phyloP scores from a whole-genome alignment of 2,329 filamentous ascomycete species.

The Pseudocercospora pini-densiflorae region DNA sequence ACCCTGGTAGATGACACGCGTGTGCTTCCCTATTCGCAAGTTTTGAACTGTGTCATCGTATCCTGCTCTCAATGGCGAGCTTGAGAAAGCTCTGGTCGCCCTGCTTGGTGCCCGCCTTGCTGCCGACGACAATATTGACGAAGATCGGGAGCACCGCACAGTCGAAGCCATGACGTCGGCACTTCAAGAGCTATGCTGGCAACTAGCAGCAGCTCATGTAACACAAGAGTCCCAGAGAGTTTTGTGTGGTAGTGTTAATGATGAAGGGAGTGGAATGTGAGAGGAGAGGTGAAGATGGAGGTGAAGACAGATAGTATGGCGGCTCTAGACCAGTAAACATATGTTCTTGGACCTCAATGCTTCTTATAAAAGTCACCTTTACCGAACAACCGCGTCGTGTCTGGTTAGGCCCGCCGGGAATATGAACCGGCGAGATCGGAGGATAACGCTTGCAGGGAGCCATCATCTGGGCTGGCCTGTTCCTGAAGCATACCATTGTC shows the following conservation, averaged over 20 bases:
- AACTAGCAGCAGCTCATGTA: background rate
- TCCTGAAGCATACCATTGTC: slow-evolving; percentile 4
- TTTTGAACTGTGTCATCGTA: slow-evolving; percentile 69
- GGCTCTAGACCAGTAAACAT: background rate
- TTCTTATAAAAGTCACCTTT: slow-evolving; percentile 16
- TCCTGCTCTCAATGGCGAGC: slow-evolving; percentile 37
- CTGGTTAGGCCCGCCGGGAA: slow-evolving; percentile 13
- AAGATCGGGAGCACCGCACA: slow-evolving; percentile 28
- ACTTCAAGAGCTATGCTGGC: background rate
- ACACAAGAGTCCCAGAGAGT: background rate
- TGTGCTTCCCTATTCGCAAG: slow-evolving; percentile 68
- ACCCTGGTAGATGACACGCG: slow-evolving; percentile 71
- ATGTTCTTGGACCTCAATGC: slow-evolving; percentile 10
- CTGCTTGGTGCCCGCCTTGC: slow-evolving; percentile 17
- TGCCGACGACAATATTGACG: slow-evolving; percentile 24
- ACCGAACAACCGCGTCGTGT: slow-evolving; percentile 21
- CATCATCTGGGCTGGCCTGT: slow-evolving; percentile 9
- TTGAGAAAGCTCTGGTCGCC: slow-evolving; percentile 35
- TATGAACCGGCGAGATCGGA: slow-evolving; percentile 18
- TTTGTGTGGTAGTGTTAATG: background rate
- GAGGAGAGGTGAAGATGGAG: background rate
- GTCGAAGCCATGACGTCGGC: slow-evolving; percentile 28
- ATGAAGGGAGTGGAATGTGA: background rate
- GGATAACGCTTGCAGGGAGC: background rate
- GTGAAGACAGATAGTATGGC: background rate